Evolutionary conservation across 108 stramenopile genomes (phyloP), one percentile per base, ranked within the genome.

Genomic region (Nitzschia sp.): DNA sequence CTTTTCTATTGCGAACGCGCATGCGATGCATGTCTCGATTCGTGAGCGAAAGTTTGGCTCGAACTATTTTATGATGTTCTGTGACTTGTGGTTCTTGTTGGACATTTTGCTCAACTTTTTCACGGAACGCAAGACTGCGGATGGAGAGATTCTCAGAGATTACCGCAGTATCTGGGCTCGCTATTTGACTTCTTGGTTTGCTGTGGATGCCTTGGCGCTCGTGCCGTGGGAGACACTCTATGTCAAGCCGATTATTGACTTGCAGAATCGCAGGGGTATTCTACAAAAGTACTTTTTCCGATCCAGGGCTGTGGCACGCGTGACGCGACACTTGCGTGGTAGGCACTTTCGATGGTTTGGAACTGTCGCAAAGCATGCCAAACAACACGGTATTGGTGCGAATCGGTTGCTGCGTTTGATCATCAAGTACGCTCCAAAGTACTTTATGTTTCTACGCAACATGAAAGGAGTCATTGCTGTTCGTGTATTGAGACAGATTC

Each of bases 101-200:
- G 93, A 94, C 60, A 90, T 94, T 46, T 48, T 91, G 15, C 76
- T 91, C 72, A 94, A 94, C 45, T 94, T 94, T 77, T 66, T 88
- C 6, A 89, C 89, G 5, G 85, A 94, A 68, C 87, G 88, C 45
- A 88, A 82, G 54, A 88, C 85, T 0, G 64, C 64, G 5, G 67
- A 78, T 54, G 88, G 89, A 17, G 63, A 80, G 32, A 74, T 91
- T 3, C 76, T 89, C 31, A 59, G 76, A 35, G 84, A 84, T 61
- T 76, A 82, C 23, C 82, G 77, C 32, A 75, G 80, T n/a, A 86
- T 94, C 23, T 90, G 88, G 84, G 93, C 90, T 13, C 70, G 88
- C 30, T 94, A 94, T 70, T 74, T 94, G 32, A 91, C 90, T 8
- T 85, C 93, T 8, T 94, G 93, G 93, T 94, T 94, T 70, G 77